Evolutionary conservation across 345 rosid genomes (phyloP), one percentile per base, ranked within the genome.

Genomic region (Salix exigua): DNA sequence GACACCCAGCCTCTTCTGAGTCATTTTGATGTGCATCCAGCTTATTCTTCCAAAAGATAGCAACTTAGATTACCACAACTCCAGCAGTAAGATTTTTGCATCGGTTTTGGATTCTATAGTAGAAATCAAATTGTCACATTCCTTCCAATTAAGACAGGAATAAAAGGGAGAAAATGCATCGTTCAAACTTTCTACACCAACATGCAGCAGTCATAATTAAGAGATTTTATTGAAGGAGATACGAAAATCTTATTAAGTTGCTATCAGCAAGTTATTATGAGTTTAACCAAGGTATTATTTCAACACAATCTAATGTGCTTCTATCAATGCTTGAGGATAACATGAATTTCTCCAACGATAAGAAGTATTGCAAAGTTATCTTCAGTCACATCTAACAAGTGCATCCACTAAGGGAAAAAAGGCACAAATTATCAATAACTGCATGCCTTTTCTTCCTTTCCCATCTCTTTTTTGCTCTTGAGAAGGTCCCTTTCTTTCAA

Each of bases 381-480:
- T 23, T 42, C 60, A 51, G 42, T 76, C 69, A 60, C 58, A 76
- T 76, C 30, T 75, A 19, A 9, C 38, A 37, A 5, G 50, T 25
- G 38, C 40, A 28, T 50, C 71, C 37, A 66, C 71, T n/a, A 23
- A 38, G 8, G 58, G 40, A 19, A 26, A 26, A 38, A 5, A 21
- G 40, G 58, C 58, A 58, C 13, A 38, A 23, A 25, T 21, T 55
- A 53, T 40, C 21, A 17, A 25, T 38, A 33, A 17, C 21, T 38
- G 12, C 21, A 21, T 5, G 68, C n/a, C n/a, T 3, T 19, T 65
- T 35, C 11, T 28, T 31, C 68, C 37, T 30, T 31, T 65, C 61
- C 46, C 14, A 11, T 42, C 46, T 42, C 14, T 42, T n/a, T 55
- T 55, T 55, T 55, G 2, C 11, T 55, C 61, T 2, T 7, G 3